phyloP scores from a whole-genome alignment of 2,329 filamentous ascomycete genomes.

The Lecanoromycetidae sp. region DNA sequence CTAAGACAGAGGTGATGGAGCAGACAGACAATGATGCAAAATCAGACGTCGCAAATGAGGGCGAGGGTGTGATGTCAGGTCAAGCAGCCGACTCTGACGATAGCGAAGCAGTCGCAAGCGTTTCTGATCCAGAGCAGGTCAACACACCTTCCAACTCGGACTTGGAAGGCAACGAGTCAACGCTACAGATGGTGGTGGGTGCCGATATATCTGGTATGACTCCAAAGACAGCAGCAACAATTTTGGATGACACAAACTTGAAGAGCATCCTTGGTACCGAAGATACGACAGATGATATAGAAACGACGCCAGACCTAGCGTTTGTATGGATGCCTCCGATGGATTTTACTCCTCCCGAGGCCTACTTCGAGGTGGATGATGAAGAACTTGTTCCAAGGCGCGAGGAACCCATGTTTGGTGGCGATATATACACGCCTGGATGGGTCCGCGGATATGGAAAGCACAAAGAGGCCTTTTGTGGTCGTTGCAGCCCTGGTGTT shows the following conservation, averaged over 20 bases:
- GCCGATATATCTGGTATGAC: background rate
- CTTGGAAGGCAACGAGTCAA: background rate
- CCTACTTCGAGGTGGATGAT: slow-evolving; percentile 7
- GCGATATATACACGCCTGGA: background rate
- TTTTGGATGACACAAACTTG: background rate
- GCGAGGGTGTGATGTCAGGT: background rate
- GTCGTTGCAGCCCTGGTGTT: background rate
- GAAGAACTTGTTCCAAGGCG: slow-evolving; percentile 1
- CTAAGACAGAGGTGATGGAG: background rate
- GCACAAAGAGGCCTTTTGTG: background rate
- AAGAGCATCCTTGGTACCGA: background rate
- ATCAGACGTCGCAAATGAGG: background rate
- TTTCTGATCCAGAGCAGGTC: background rate
- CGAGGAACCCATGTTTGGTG: background rate
- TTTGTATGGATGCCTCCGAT: slow-evolving; percentile 7
- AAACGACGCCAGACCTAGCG: slow-evolving; percentile 1
- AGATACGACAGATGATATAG: background rate
- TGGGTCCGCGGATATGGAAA: background rate
- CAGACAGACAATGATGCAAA: background rate
- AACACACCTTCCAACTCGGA: background rate
- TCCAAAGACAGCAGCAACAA: background rate
- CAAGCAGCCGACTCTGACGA: background rate
- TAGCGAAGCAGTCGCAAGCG: background rate
- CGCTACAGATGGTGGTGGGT: background rate
- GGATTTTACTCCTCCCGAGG: slow-evolving; percentile 8